A percentile compares a stretch with the other conserved stretches of the same genome.
Evolutionary conservation across 2,329 filamentous ascomycete species (phyloP).

Genomic region (Emydomyces testavorans): DNA sequence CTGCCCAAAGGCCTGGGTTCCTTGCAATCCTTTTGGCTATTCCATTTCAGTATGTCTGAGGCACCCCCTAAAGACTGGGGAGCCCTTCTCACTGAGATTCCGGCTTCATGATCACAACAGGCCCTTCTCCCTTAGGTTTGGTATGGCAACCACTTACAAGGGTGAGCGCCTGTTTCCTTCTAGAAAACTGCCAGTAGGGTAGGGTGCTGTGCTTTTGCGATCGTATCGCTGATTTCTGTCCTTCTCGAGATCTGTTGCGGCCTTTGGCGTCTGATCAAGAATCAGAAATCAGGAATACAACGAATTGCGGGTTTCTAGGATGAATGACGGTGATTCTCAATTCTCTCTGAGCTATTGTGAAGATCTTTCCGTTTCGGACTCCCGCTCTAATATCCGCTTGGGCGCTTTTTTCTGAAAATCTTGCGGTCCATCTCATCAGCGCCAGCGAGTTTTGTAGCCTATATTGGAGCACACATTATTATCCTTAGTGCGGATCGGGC

Average conservation of each 20-base stretch:
- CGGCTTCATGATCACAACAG: slow-evolving; percentile 5
- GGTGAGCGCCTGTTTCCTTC: not conserved
- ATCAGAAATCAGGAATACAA: not conserved
- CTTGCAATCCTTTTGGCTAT: slow-evolving; percentile 10
- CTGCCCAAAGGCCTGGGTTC: slow-evolving; percentile 12
- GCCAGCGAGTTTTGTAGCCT: slow-evolving; percentile 6
- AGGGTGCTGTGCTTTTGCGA: slow-evolving; percentile 1
- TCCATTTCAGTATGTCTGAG: slow-evolving; percentile 2
- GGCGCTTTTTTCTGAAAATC: not conserved
- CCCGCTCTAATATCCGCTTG: not conserved
- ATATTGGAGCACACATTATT: not conserved
- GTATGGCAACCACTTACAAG: slow-evolving; percentile 2
- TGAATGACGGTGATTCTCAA: slow-evolving; percentile 1
- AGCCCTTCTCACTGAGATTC: slow-evolving; percentile 4
- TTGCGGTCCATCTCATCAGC: not conserved
- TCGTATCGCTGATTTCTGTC: not conserved
- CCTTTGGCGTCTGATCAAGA: not conserved
- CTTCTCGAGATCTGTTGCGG: slow-evolving; percentile 6
- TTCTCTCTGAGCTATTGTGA: not conserved
- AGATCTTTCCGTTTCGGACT: slow-evolving; percentile 1
- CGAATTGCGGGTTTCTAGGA: not conserved
- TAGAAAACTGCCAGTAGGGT: slow-evolving; percentile 1
- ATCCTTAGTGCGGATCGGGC: slow-evolving; percentile 4
- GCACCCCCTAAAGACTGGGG: slow-evolving; percentile 6
- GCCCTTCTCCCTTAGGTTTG: slow-evolving; percentile 1